These are phyloP conservation scores for Pelargonium cotyledonis DNA, from an alignment of 441 rosid species.

Conservation along the genomic window DNA sequence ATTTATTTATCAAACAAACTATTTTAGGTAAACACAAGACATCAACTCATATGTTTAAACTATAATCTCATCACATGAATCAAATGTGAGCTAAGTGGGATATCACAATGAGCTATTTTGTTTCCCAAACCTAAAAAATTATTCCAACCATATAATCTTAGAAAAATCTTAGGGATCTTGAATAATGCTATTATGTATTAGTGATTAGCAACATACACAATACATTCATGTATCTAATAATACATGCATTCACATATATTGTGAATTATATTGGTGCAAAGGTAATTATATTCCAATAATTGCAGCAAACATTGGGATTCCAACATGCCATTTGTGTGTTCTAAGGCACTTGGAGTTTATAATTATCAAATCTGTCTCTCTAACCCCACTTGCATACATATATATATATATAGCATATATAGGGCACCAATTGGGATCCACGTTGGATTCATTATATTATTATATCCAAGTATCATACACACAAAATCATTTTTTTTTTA, in stretches of 20 bases:
- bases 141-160: no score
- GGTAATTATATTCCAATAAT: slow-evolving; percentile 15
- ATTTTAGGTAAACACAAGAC: neutral
- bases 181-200: no score
- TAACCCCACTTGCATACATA: slow-evolving; percentile 17
- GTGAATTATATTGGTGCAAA: neutral
- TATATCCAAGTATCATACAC: no score
- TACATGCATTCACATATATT: neutral
- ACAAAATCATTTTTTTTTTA: no score
- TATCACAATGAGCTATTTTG: no score
- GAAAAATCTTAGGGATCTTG: no score
- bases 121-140: no score
- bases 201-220: neutral
- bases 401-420: neutral
- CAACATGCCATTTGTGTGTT: slow-evolving; percentile 18
- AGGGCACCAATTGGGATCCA: slow-evolving; percentile 29
- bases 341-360: slow-evolving; percentile 11
- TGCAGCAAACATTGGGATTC: slow-evolving; percentile 22
- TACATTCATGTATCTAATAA: neutral
- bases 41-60: neutral
- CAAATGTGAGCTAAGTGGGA: no score
- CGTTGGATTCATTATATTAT: slow-evolving; percentile 26
- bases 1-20: neutral
- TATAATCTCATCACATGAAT: no score
- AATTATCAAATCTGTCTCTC: slow-evolving; percentile 15